A percentile compares a stretch with the other conserved stretches of the same genome.
Conservation (phyloP, 306 rosid genomes). For the Abrus precatorius region DNA sequence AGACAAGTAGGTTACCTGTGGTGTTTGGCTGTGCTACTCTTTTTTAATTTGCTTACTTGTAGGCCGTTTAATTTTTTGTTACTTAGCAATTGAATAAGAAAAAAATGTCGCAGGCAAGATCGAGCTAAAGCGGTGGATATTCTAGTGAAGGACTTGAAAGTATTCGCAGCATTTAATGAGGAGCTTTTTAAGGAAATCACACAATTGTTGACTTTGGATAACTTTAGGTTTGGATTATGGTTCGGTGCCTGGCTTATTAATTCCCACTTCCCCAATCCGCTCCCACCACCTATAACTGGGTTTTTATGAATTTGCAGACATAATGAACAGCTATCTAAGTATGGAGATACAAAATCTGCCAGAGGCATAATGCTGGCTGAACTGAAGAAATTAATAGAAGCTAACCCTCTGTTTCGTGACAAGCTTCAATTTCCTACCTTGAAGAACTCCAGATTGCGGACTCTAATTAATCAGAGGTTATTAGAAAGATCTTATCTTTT, state of each 20-base stretch:
- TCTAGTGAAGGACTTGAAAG: conserved; percentile 98
- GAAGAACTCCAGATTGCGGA: conserved; percentile 96
- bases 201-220: conserved; percentile 90
- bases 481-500: conserved; percentile 31
- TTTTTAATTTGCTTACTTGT: conserved; percentile 39
- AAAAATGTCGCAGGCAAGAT: conserved; percentile 74
- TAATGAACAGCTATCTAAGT: conserved; percentile 97
- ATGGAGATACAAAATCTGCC: conserved; percentile 98
- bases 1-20: conserved; percentile 76
- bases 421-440: conserved; percentile 96
- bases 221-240: conserved; percentile 77
- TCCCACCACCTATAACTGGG: background rate
- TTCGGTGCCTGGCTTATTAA: conserved; percentile 5
- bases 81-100: conserved; percentile 38
- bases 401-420: conserved; percentile 98
- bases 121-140: conserved; percentile 96
- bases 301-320: conserved; percentile 71
- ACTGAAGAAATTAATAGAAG: conserved; percentile 94
- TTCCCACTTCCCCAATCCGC: background rate
- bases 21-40: conserved; percentile 28
- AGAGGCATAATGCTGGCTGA: conserved; percentile 99
- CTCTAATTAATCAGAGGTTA: conserved; percentile 97
- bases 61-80: conserved; percentile 11
- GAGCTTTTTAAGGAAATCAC: conserved; percentile 99
- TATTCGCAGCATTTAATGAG: conserved; percentile 93